Evolutionary conservation across 2,329 filamentous ascomycete genomes (phyloP).

Genomic region (Neopestalotiopsis sp.): DNA sequence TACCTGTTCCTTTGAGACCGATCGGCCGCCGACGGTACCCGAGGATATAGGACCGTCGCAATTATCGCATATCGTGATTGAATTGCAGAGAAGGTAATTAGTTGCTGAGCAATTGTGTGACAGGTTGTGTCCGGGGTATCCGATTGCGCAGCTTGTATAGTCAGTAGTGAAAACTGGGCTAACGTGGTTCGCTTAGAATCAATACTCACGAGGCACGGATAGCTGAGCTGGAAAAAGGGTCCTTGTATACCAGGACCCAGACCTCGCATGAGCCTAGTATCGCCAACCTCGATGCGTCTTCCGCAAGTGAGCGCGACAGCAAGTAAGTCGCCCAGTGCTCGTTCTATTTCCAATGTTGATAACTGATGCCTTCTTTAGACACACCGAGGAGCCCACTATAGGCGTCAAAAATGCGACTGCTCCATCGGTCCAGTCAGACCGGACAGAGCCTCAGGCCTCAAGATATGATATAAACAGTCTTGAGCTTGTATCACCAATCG

Average conservation of each 20-base stretch:
- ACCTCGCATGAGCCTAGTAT: background rate
- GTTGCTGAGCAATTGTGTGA: background rate
- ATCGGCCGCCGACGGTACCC: background rate
- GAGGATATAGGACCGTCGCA: constrained; percentile 9
- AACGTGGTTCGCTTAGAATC: background rate
- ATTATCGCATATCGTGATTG: constrained; percentile 15
- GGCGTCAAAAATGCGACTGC: background rate
- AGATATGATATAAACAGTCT: constrained; percentile 11
- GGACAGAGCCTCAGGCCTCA: background rate
- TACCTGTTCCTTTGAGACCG: constrained; percentile 13
- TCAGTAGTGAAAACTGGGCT: background rate
- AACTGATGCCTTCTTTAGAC: background rate
- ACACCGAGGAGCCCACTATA: background rate
- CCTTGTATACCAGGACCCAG: background rate
- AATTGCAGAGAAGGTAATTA: constrained; percentile 6
- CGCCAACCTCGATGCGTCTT: background rate
- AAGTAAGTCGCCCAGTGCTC: background rate
- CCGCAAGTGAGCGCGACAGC: background rate
- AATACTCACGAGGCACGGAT: constrained; percentile 15
- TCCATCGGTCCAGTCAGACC: background rate
- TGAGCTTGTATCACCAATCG: constrained; percentile 14
- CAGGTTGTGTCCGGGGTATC: background rate
- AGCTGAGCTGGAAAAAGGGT: constrained; percentile 10
- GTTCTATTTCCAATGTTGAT: background rate
- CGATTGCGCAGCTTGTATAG: background rate